phyloP scores from a whole-genome alignment of 75 land plant species.

The Azolla pinnata region DNA sequence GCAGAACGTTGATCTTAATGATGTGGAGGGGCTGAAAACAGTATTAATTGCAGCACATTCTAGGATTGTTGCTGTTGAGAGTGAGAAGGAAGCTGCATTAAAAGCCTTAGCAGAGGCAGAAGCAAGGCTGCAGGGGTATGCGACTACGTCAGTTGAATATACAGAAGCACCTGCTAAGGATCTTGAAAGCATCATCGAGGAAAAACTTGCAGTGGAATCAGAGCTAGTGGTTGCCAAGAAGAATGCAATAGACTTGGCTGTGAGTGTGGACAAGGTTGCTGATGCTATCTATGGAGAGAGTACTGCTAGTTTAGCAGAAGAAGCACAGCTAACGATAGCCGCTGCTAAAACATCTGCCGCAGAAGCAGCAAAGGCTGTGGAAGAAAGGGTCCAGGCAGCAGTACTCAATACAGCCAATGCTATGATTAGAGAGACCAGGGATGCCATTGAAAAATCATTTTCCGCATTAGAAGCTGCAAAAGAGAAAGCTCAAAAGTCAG shows the following conservation, averaged over 20 bases:
- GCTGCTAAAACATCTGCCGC: slow-evolving; percentile 61
- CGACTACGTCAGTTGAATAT: slow-evolving; percentile 24
- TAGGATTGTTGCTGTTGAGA: slow-evolving; percentile 34
- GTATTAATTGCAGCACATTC: slow-evolving; percentile 35
- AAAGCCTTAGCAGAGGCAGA: slow-evolving; percentile 39
- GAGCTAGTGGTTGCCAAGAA: slow-evolving; percentile 50
- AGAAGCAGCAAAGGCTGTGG: slow-evolving; percentile 38
- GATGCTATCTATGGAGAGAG: slow-evolving; percentile 43
- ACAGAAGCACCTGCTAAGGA: slow-evolving; percentile 37
- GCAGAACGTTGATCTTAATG: background rate
- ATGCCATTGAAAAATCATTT: slow-evolving; percentile 35
- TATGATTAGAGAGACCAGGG: slow-evolving; percentile 32
- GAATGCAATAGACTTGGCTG: slow-evolving; percentile 57
- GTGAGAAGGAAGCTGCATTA: slow-evolving; percentile 29
- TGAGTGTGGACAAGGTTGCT: slow-evolving; percentile 53
- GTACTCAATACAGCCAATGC: slow-evolving; percentile 29
- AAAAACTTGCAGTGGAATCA: slow-evolving; percentile 37
- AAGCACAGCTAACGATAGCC: slow-evolving; percentile 35
- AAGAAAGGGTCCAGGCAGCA: slow-evolving; percentile 32
- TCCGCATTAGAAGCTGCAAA: slow-evolving; percentile 37
- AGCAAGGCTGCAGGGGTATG: slow-evolving; percentile 41
- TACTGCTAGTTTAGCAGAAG: slow-evolving; percentile 44
- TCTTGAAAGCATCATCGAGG: slow-evolving; percentile 30
- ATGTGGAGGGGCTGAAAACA: slow-evolving; percentile 10
- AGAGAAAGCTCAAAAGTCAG: slow-evolving; percentile 32